Base-by-base conservation (phyloP, 176 grass and related monocot genomes). In the Aegilops bicornis region DNA sequence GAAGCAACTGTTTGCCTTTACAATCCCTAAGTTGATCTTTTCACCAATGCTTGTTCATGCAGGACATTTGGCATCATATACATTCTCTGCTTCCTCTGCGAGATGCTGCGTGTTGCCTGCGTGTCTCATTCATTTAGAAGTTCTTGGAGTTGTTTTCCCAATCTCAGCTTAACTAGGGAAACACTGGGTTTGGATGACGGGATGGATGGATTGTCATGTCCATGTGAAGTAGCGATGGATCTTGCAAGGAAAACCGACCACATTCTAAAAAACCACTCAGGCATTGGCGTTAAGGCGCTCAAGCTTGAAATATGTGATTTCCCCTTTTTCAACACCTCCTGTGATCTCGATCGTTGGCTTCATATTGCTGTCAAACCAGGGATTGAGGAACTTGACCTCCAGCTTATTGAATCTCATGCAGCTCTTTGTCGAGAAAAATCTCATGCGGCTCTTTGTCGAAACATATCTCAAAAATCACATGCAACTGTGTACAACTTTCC, bases 31-130 rank as follows among this genome's bases (percentile, higher is more conserved):
- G 36, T 14, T 74, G 22, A 75, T 29, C 7, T 75, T 75, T 39
- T 74, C 40, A 5, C 23, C 40, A 74, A 74, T 74, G 39, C 40
- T 74, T 47, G n/a, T 70, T 40, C 39, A 47, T 47, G 39, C 71
- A 74, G n/a, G 39, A 74, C 71, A 74, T 74, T 14, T 74, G 40
- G 71, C n/a, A 27, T 9, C 71, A 47, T 47, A 74, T 74, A 43
- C 40, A 73, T 73, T 48, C 71, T 27, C 23, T 75, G 14, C 23
- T 75, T n/a, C 40, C n/a, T 15, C 70, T 73, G 43, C 39, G 72
- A 75, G 72, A 75, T 48, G 72, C 23, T 48, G 72, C 40, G 16
- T 14, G 72, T 17, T 75, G 40, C 72, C 40, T 75, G 40, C 7
- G 72, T 48, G 40, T 75, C 72, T 75, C 40, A 4, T 17, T 47